Evolutionary conservation across 2,329 filamentous ascomycete species (phyloP), one percentile per base, ranked within the genome.

Genomic region (Verticillium isaacii): DNA sequence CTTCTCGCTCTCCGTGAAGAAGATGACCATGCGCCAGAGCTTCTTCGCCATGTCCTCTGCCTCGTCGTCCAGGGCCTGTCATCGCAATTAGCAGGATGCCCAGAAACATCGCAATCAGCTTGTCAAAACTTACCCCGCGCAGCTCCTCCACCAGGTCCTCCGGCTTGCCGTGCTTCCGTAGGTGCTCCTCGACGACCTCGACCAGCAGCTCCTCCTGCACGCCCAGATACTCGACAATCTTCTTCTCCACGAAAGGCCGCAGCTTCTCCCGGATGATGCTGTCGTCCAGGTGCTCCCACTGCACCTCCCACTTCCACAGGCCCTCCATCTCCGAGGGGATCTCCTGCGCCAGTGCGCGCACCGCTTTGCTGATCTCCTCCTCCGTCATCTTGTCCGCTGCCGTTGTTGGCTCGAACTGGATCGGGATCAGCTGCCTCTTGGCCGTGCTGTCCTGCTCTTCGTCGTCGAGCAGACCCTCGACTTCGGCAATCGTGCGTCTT

Each of bases 1-100:
- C 80, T 95, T 96, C 83, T 97, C 94, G 71, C 90, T 91, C 76
- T 98, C 94, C 6, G 92, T 95, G 71, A 94, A 97, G 86, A 97
- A 98, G 70, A 98, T 96, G 62, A 97, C 88, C 92, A 98, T 96
- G 58, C 94, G 87, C 95, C 95, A 99, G 39, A 99, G 84, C 79
- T 97, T 98, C 85, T 92, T 96, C 58, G 98, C 93, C 67, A 99
- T 79, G 32, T 91, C 89, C 75, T 97, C 93, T 12, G 93, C 93
- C 72, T 98, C 95, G 71, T 99, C 95, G 72, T 97, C 95, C 65
- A 99, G 82, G 54, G 92, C 92, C 87, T 94, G 65, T 19, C 41
- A 54, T 36, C 63, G 34, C 19, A 58, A 65, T 79, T 69, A 78
- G 74, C 62, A 34, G 11, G 25, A 3, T 56, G 14, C 23, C 8